A percentile compares a stretch with the other conserved stretches of the same genome.
Evolutionary conservation across 2,329 filamentous ascomycete genomes (phyloP).

Genomic region (Fusarium succisae): DNA sequence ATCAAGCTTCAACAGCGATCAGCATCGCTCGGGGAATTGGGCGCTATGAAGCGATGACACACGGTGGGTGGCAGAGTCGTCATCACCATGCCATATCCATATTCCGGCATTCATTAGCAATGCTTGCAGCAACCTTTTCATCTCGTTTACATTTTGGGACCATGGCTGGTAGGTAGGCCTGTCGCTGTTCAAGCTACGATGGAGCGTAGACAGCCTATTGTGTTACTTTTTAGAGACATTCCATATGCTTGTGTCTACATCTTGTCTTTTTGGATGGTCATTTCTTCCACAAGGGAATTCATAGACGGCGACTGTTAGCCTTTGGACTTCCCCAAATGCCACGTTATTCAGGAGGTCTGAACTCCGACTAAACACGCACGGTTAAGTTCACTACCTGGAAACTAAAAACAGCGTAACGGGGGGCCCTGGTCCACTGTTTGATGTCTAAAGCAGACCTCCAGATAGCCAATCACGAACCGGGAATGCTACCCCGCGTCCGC

Average conservation of each 20-base stretch:
- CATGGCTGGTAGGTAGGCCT: not conserved
- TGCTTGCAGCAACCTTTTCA: slow-evolving; percentile 10
- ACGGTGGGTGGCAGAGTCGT: slow-evolving; percentile 11
- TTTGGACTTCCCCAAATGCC: slow-evolving; percentile 11
- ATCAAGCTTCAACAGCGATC: slow-evolving; percentile 29
- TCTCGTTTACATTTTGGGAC: not conserved
- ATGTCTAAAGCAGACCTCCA: not conserved
- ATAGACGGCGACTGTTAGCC: not conserved
- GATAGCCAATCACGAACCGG: slow-evolving; percentile 28
- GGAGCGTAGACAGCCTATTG: not conserved
- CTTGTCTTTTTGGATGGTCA: not conserved
- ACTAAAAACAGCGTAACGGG: not conserved
- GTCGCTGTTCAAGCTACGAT: not conserved
- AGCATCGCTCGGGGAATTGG: slow-evolving; percentile 10
- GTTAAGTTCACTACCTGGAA: slow-evolving; percentile 3
- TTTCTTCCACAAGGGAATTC: not conserved
- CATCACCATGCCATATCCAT: slow-evolving; percentile 20
- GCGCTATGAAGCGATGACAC: not conserved
- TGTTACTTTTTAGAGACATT: not conserved
- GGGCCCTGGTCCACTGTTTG: not conserved
- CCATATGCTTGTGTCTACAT: not conserved
- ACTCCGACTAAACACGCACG: slow-evolving; percentile 13
- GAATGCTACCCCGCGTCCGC: slow-evolving; percentile 39
- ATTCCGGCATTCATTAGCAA: slow-evolving; percentile 10
- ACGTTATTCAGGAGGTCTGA: slow-evolving; percentile 21